Evolutionary conservation across 768 basidiomycete species (phyloP).

Genomic region (Termitomyces sp.): DNA sequence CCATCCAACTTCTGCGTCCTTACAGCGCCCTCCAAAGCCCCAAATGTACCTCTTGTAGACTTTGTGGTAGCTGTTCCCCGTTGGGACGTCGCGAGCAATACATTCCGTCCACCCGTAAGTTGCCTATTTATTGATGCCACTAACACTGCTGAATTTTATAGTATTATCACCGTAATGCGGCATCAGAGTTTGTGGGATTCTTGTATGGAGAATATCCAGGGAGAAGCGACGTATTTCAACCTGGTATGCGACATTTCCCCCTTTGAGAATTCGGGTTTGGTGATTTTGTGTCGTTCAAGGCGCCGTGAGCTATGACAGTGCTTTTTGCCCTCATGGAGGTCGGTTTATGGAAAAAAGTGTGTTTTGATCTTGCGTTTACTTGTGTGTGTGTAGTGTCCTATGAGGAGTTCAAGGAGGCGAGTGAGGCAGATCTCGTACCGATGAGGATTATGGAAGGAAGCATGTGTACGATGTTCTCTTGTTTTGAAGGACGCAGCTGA

Average conservation of each 20-base stretch:
- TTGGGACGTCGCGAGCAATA: conserved; percentile 56
- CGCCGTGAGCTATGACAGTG: conserved; percentile 56
- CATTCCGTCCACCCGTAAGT: conserved; percentile 55
- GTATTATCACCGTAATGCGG: conserved; percentile 62
- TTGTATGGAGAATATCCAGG: conserved; percentile 61
- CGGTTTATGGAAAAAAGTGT: conserved; percentile 3
- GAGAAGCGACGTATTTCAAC: conserved; percentile 54
- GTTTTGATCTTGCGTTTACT: neutral
- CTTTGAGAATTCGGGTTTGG: neutral
- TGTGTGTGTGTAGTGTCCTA: conserved; percentile 38
- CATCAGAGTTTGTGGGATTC: conserved; percentile 61
- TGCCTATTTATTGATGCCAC: neutral
- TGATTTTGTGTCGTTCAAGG: conserved; percentile 13
- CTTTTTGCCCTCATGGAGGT: conserved; percentile 64
- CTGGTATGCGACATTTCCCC: conserved; percentile 29
- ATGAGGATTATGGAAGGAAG: conserved; percentile 47
- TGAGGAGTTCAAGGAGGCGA: conserved; percentile 53
- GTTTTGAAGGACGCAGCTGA: neutral
- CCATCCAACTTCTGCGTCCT: conserved; percentile 66
- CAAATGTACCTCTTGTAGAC: conserved; percentile 53
- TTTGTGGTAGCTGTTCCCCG: conserved; percentile 59
- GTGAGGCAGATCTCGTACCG: conserved; percentile 45
- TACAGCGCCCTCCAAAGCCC: conserved; percentile 57
- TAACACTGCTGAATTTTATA: conserved; percentile 11
- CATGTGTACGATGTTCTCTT: conserved; percentile 31